These are phyloP conservation scores for Fragaria vesca DNA, from an alignment of 306 rosid species.

Conservation along the genomic window DNA sequence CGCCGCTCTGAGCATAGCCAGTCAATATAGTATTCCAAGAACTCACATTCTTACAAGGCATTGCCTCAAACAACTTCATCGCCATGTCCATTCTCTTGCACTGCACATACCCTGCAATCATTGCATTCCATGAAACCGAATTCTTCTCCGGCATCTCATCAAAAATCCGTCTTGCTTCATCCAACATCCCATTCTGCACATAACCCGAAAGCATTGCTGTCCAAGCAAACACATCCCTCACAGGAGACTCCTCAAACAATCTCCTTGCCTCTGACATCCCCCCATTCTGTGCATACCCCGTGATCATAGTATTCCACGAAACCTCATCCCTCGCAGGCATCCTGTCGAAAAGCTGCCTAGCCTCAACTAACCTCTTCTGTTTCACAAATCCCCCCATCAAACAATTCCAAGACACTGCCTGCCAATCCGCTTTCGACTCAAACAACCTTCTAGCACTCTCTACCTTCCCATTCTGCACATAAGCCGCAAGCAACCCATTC, in stretches of 20 bases:
- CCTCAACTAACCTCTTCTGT: conserved; percentile 47
- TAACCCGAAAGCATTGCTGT: conserved; percentile 74
- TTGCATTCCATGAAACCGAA: conserved; percentile 68
- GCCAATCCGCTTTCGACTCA: conserved; percentile 60
- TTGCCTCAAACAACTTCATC: conserved; percentile 58
- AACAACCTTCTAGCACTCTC: conserved; percentile 58
- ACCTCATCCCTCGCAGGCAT: conserved; percentile 70
- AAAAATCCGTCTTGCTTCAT: conserved; percentile 54
- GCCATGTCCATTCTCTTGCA: conserved; percentile 60
- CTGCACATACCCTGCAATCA: conserved; percentile 78
- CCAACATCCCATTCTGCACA: conserved; percentile 76
- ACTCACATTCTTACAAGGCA: conserved; percentile 66
- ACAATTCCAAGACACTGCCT: conserved; percentile 80
- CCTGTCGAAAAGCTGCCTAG: conserved; percentile 52
- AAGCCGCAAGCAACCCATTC: conserved; percentile 72
- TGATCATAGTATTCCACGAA: conserved; percentile 79
- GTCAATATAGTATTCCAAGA: conserved; percentile 87
- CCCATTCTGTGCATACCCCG: conserved; percentile 74
- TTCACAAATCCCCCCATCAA: conserved; percentile 73
- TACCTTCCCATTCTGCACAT: conserved; percentile 70
- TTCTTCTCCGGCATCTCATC: conserved; percentile 64
- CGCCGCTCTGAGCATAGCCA: conserved; percentile 65
- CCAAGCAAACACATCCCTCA: conserved; percentile 72
- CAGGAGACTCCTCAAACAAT: conserved; percentile 58
- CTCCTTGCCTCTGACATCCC: conserved; percentile 57